Percentiles rank a stretch among this genome's conserved stretches.
These are phyloP conservation scores for Tuber borchii DNA, from an alignment of 495 filamentous ascomycete species.

Conservation along the genomic window DNA sequence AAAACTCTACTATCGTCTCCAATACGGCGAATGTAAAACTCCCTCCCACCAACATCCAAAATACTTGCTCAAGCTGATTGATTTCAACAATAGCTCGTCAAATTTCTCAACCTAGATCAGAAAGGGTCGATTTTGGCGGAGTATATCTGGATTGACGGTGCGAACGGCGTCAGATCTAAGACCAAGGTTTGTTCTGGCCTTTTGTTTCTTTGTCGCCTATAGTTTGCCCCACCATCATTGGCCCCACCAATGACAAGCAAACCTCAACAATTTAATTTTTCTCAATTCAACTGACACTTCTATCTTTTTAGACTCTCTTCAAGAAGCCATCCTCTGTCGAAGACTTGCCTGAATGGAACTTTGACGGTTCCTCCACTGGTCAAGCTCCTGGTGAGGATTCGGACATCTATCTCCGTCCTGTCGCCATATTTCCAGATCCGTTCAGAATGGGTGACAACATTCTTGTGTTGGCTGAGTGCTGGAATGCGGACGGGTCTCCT, in stretches of 20 bases:
- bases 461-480: slow-evolving; percentile 89
- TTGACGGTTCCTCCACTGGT: slow-evolving; percentile 90
- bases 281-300: slow-evolving; percentile 8
- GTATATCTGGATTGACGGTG: slow-evolving; percentile 94
- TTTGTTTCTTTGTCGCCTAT: slow-evolving; percentile 13
- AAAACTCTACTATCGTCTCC: slow-evolving; percentile 32
- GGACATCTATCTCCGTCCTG: slow-evolving; percentile 92
- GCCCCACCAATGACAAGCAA: slow-evolving; percentile 5
- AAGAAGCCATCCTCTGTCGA: slow-evolving; percentile 58
- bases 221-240: slow-evolving; percentile 11
- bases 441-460: slow-evolving; percentile 83
- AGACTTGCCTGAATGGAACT: slow-evolving; percentile 97
- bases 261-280: slow-evolving; percentile 3
- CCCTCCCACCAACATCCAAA: neutral
- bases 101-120: slow-evolving; percentile 88
- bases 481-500: slow-evolving; percentile 90
- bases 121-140: slow-evolving; percentile 79
- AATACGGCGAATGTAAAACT: slow-evolving; percentile 40
- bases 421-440: slow-evolving; percentile 84
- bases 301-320: slow-evolving; percentile 61
- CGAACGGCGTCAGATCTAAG: slow-evolving; percentile 75
- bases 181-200: slow-evolving; percentile 64
- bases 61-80: slow-evolving; percentile 6
- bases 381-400: slow-evolving; percentile 96
- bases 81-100: slow-evolving; percentile 60